These are phyloP conservation scores for Arthromyces matolae DNA, from an alignment of 768 basidiomycete species.

Conservation along the genomic window DNA sequence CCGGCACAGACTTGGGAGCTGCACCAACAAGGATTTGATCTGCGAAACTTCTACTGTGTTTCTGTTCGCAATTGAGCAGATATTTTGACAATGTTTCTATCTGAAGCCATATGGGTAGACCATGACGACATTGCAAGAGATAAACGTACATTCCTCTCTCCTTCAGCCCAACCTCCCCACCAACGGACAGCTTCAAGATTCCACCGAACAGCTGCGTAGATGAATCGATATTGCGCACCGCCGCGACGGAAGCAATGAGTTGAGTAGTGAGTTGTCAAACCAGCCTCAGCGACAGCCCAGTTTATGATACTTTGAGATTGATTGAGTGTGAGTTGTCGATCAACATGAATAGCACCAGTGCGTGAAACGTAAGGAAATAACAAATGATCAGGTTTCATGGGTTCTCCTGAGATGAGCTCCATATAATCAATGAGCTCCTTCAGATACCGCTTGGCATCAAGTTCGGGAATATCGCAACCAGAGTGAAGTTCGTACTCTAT, in stretches of 20 bases:
- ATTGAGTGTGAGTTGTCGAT: background rate
- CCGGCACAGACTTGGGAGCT: background rate
- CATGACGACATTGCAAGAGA: background rate
- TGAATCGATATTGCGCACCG: slow-evolving; percentile 1
- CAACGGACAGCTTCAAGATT: background rate
- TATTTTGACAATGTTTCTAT: background rate
- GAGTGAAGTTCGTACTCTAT: too few species aligned
- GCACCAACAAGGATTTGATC: background rate
- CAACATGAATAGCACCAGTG: too few species aligned
- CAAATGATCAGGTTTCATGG: too few species aligned
- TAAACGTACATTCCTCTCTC: background rate
- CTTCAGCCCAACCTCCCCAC: background rate
- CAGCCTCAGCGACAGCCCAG: background rate
- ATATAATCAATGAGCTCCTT: too few species aligned
- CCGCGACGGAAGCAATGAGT: background rate
- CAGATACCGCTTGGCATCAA: too few species aligned
- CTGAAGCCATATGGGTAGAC: background rate
- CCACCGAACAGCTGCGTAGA: background rate
- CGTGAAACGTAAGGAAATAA: too few species aligned
- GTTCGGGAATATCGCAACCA: too few species aligned
- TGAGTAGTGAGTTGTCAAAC: background rate
- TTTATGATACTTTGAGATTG: background rate
- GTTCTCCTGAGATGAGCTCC: too few species aligned
- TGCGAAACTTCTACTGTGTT: background rate
- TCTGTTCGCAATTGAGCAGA: background rate